Percentiles rank a stretch among this genome's conserved stretches.
Evolutionary conservation across 345 rosid genomes (phyloP).

Genomic region (Clarkia xantiana): DNA sequence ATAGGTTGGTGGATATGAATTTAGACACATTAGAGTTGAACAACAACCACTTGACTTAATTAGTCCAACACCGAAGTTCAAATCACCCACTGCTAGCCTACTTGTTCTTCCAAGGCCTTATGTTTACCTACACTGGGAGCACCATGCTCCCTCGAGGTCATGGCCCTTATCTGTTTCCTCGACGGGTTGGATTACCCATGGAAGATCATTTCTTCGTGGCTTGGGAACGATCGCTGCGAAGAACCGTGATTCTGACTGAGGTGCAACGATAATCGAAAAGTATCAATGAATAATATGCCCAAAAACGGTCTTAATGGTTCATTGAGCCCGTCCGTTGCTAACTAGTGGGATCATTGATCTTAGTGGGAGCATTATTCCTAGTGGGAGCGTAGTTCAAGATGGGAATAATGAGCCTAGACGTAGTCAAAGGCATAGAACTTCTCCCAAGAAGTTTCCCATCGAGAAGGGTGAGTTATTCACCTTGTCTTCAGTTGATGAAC

Average conservation of each 20-base stretch:
- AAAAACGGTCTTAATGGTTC: conserved; percentile 38
- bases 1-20: conserved; percentile 29
- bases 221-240: conserved; percentile 46
- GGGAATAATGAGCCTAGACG: no score
- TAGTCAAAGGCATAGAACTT: no score
- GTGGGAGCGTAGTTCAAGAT: no score
- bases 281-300: conserved; percentile 30
- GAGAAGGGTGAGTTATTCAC: no score
- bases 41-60: conserved; percentile 52
- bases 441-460: no score
- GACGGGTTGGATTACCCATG: conserved; percentile 40
- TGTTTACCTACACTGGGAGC: conserved; percentile 33
- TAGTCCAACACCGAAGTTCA: conserved; percentile 56
- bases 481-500: no score
- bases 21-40: conserved; percentile 38
- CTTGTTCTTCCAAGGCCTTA: conserved; percentile 31
- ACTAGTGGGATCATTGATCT: no score
- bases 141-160: conserved; percentile 41
- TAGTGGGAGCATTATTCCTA: no score
- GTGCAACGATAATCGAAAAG: conserved; percentile 16
- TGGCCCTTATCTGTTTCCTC: conserved; percentile 49
- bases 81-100: conserved; percentile 21
- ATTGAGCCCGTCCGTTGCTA: conserved; percentile 48
- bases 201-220: conserved; percentile 41
- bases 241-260: conserved; percentile 39